phyloP scores from a whole-genome alignment of 1,284 basidiomycete species.

The Cryptococcus maquisensis region DNA sequence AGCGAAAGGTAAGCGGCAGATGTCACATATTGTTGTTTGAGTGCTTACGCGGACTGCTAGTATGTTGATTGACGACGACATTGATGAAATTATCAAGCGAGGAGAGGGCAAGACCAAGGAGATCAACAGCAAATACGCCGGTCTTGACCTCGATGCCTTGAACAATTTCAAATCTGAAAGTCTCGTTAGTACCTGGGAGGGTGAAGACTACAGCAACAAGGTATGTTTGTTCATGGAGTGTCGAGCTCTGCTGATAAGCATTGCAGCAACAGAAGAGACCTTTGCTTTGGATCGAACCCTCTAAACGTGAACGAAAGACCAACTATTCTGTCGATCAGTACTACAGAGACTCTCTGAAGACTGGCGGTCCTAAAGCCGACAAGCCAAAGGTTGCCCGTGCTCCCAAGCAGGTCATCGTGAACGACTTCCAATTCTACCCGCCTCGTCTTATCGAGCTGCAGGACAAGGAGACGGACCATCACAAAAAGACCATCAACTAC shows the following conservation, averaged over 20 bases:
- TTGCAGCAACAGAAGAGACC: conserved; percentile 57
- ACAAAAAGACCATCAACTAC: conserved; percentile 67
- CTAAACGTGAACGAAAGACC: conserved; percentile 95
- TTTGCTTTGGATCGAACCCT: conserved; percentile 75
- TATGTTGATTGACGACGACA: conserved; percentile 82
- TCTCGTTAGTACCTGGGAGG: conserved; percentile 86
- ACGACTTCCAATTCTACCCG: conserved; percentile 98
- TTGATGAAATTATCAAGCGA: conserved; percentile 87
- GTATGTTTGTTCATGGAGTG: conserved; percentile 48
- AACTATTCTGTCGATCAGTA: conserved; percentile 94
- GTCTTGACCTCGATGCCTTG: conserved; percentile 87
- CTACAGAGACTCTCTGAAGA: conserved; percentile 86
- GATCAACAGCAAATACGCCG: conserved; percentile 88
- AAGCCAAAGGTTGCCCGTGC: conserved; percentile 82
- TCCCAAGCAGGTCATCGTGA: conserved; percentile 81
- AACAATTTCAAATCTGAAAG: conserved; percentile 96
- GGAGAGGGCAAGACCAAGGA: conserved; percentile 87
- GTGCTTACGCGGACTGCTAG: conserved; percentile 48
- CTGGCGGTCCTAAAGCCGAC: conserved; percentile 63
- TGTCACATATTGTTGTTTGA: not conserved
- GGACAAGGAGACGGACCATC: conserved; percentile 78
- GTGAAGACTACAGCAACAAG: conserved; percentile 82
- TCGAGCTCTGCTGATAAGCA: not conserved
- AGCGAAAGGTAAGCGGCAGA: conserved; percentile 36
- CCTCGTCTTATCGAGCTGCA: conserved; percentile 75